Evolutionary conservation across 2,329 filamentous ascomycete genomes (phyloP), one percentile per base, ranked within the genome.

Genomic region (Fusarium piperis): DNA sequence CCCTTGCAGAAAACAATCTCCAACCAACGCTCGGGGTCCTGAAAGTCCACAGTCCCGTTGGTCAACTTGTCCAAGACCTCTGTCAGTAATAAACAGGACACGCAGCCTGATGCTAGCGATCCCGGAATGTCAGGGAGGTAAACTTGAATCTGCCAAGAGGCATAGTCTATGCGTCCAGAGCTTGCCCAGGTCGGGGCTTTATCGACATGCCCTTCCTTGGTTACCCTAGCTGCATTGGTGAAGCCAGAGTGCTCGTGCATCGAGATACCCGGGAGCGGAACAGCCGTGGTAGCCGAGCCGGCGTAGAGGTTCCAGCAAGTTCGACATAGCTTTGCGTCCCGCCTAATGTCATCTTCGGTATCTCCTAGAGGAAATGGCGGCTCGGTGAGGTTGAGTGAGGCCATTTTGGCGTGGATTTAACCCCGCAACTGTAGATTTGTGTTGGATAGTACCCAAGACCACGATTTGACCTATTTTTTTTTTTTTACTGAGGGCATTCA

Each of bases 301-400:
- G 53, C 51, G 2, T 66, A 75, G 4, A 75, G 59, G 39, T 75
- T 75, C 65, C 67, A 71, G 36, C 73, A 75, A 36, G 55, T 64
- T 2, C 58, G 46, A 3, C 73, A 75, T 3, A 65, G 18, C n/a
- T 38, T 62, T 5, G 64, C 61, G 20, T 75, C 62, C 2, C 15
- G 55, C 13, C 64, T 59, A 1, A 75, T 72, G 5, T 74, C 65
- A 15, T 69, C 53, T 10, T 73, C 64, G 2, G 48, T 46, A 9
- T 71, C 55, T 1, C 72, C 72, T 0, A 18, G 23, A 2, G 72
- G 72, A 15, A 64, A 64, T 6, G 72, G 72, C 4, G 35, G 26
- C 13, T 35, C 20, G 16, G 28, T 18, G 1, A 73, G 71, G 33
- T 61, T 39, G 6, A 73, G 35, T 46, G 67, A 73, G 23, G 55